phyloP scores from a whole-genome alignment of 805 yeast genomes.

The Tetrapisispora iriomotensis region DNA sequence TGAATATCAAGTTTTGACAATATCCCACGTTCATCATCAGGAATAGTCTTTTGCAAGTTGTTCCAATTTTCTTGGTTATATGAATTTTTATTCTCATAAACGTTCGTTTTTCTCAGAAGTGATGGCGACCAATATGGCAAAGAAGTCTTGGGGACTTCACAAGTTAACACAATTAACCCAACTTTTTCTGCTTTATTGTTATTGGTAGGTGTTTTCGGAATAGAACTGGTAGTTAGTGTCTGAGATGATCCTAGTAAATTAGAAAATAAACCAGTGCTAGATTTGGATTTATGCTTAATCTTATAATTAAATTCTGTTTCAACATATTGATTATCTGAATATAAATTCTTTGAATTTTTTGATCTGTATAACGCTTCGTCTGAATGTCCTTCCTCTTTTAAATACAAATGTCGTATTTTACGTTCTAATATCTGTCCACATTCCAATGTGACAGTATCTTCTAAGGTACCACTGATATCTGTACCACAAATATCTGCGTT shows the following conservation, averaged over 20 bases:
- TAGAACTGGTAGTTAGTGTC: slow-evolving; percentile 4
- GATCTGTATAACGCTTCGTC: slow-evolving; percentile 2
- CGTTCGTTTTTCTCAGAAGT: slow-evolving; percentile 30
- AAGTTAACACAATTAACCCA: slow-evolving; percentile 27
- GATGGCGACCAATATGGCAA: slow-evolving; percentile 33
- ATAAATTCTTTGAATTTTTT: slow-evolving; percentile 8
- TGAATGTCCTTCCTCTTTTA: neutral
- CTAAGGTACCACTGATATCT: slow-evolving; percentile 22
- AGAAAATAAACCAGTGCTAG: slow-evolving; percentile 15
- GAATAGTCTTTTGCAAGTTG: slow-evolving; percentile 17
- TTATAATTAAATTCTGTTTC: slow-evolving; percentile 25
- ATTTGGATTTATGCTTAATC: slow-evolving; percentile 15
- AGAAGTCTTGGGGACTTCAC: slow-evolving; percentile 28
- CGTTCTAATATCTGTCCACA: slow-evolving; percentile 20
- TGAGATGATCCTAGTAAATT: slow-evolving; percentile 14
- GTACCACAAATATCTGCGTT: slow-evolving; percentile 20
- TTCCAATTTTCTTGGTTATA: slow-evolving; percentile 31
- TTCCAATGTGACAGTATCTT: slow-evolving; percentile 13
- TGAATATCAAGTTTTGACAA: slow-evolving; percentile 20
- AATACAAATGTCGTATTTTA: slow-evolving; percentile 25
- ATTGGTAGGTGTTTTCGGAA: neutral
- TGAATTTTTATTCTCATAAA: slow-evolving; percentile 25
- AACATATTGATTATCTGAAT: slow-evolving; percentile 9
- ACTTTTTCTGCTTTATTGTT: slow-evolving; percentile 7
- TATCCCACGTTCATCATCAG: slow-evolving; percentile 21